Conservation (phyloP, 495 filamentous ascomycete genomes). For the Mycothermus thermophilus region DNA sequence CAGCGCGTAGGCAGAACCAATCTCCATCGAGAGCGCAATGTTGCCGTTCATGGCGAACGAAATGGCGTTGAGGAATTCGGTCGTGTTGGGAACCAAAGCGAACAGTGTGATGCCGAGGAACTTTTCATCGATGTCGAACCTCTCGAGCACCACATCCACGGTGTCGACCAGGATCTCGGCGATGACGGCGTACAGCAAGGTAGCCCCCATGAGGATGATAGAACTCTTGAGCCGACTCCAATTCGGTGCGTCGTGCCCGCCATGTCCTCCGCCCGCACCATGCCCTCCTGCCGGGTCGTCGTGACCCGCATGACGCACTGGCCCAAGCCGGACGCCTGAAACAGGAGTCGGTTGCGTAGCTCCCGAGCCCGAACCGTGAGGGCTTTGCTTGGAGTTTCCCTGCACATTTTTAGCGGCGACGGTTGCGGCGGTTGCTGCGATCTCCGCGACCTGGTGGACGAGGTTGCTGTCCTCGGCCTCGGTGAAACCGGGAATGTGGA, state of each 20-base stretch:
- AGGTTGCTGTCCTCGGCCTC: conserved; percentile 68
- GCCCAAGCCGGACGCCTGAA: conserved; percentile 18
- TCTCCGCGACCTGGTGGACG: conserved; percentile 72
- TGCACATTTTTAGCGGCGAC: conserved; percentile 68
- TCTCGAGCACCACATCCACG: conserved; percentile 83
- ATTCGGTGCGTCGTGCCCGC: conserved; percentile 94
- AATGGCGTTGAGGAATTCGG: conserved; percentile 97
- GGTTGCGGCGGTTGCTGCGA: conserved; percentile 81
- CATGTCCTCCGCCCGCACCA: conserved; percentile 29
- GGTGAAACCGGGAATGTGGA: conserved; percentile 54
- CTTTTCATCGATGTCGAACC: conserved; percentile 88
- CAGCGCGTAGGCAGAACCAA: conserved; percentile 91
- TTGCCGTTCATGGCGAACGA: conserved; percentile 99
- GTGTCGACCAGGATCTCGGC: conserved; percentile 95
- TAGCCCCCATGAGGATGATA: conserved; percentile 78
- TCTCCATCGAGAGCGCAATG: conserved; percentile 97
- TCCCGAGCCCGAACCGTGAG: conserved; percentile 11
- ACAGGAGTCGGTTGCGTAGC: conserved; percentile 9
- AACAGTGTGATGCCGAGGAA: conserved; percentile 97
- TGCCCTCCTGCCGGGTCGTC: conserved; percentile 24
- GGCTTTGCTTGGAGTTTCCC: conserved; percentile 12
- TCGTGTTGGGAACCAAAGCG: conserved; percentile 93
- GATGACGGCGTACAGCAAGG: conserved; percentile 84
- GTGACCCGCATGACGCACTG: conserved; percentile 21
- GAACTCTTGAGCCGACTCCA: conserved; percentile 88